Percentiles rank a stretch among this genome's conserved stretches.
Evolutionary conservation across 305 asterid genomes (phyloP).

Genomic region (Striga hermonthica): DNA sequence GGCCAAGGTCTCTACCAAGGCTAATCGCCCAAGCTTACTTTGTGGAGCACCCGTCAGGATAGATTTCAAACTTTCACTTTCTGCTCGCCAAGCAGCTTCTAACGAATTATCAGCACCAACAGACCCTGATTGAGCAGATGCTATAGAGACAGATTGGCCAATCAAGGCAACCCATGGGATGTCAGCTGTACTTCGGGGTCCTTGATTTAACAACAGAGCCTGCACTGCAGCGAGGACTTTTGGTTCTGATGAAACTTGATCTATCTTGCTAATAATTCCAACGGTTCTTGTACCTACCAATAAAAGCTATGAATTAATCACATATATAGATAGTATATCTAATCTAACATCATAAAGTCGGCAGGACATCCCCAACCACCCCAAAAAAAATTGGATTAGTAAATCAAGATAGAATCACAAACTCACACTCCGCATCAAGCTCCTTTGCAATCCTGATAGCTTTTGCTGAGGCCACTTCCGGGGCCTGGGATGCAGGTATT

Average conservation of each 20-base stretch:
- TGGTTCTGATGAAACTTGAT: conserved; percentile 93
- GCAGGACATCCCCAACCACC: conserved; percentile 10
- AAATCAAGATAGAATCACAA: conserved; percentile 29
- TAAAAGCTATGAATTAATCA: conserved; percentile 26
- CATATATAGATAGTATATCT: background rate
- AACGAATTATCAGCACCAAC: conserved; percentile 84
- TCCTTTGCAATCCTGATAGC: conserved; percentile 96
- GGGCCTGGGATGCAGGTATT: conserved; percentile 93
- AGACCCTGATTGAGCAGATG: conserved; percentile 91
- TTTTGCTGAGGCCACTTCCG: conserved; percentile 90
- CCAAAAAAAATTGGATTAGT: background rate
- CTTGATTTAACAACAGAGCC: conserved; percentile 89
- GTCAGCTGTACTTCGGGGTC: conserved; percentile 92
- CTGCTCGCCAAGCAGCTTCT: conserved; percentile 99
- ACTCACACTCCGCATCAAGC: conserved; percentile 92
- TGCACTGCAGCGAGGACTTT: conserved; percentile 94
- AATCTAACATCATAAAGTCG: conserved; percentile 27
- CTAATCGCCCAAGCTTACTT: conserved; percentile 94
- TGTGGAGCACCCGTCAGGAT: conserved; percentile 90
- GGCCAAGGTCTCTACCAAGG: conserved; percentile 92
- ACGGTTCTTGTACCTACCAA: conserved; percentile 86
- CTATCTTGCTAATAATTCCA: conserved; percentile 97
- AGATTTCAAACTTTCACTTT: conserved; percentile 92
- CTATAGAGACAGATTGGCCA: conserved; percentile 95
- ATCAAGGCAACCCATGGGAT: conserved; percentile 99